phyloP scores from a whole-genome alignment of 768 basidiomycete species.

The Suillus sp. region DNA sequence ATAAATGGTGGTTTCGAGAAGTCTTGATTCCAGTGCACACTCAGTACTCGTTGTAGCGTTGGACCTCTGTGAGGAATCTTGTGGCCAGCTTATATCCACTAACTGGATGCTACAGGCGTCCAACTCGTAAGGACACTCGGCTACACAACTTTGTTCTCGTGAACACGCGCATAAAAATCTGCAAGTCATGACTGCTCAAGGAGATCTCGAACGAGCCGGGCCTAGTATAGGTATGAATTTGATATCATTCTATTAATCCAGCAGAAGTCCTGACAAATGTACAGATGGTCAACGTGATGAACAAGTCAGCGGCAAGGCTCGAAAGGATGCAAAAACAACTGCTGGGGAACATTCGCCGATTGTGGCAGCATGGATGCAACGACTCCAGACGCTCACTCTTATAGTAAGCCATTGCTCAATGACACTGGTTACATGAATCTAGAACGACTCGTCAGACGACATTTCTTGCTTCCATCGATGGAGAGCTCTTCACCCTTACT shows the following conservation, averaged over 20 bases:
- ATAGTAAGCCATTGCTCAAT: constrained; percentile 19
- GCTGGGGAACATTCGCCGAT: constrained; percentile 21
- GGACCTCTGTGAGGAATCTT: background rate
- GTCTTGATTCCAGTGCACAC: background rate
- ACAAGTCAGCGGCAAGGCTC: background rate
- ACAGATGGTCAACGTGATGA: background rate
- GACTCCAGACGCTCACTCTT: constrained; percentile 31
- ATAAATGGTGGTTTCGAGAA: background rate
- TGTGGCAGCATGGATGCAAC: constrained; percentile 27
- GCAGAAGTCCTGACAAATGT: background rate
- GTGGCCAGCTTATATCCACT: background rate
- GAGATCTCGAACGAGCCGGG: background rate
- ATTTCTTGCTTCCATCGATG: constrained; percentile 32
- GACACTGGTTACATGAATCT: constrained; percentile 1
- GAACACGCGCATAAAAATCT: constrained; percentile 33
- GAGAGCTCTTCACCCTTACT: constrained; percentile 30
- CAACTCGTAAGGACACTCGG: background rate
- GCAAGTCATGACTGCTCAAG: constrained; percentile 13
- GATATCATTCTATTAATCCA: background rate
- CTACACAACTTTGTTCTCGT: background rate
- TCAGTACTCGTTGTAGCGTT: background rate
- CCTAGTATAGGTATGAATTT: background rate
- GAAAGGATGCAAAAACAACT: background rate
- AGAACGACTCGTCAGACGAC: constrained; percentile 26
- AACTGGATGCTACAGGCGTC: background rate